These are phyloP conservation scores for Rhytidhysteron rufulum DNA, from an alignment of 2,329 filamentous ascomycete species.

Conservation along the genomic window DNA sequence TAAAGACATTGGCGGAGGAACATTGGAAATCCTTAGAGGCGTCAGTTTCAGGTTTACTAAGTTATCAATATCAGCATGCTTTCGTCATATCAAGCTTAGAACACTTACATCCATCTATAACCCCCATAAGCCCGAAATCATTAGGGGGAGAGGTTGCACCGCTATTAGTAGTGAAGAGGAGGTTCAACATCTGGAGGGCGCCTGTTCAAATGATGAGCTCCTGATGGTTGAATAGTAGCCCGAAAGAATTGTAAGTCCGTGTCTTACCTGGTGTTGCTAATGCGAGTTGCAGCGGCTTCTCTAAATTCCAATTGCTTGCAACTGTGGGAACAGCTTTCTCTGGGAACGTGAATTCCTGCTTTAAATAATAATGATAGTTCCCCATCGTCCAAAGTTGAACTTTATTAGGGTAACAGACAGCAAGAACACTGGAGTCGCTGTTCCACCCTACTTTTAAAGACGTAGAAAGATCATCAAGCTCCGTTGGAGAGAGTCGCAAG, in stretches of 20 bases:
- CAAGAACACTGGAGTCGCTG: conserved; percentile 83
- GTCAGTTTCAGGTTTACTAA: conserved; percentile 70
- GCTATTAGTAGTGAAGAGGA: conserved; percentile 62
- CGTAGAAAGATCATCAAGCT: conserved; percentile 52
- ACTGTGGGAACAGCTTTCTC: conserved; percentile 13
- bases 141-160: conserved; percentile 67
- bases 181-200: conserved; percentile 60
- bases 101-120: conserved; percentile 71
- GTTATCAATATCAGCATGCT: conserved; percentile 13
- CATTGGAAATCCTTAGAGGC: conserved; percentile 75
- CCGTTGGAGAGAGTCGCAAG: conserved; percentile 63
- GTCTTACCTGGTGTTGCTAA: conserved; percentile 39
- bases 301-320: conserved; percentile 69
- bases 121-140: conserved; percentile 75
- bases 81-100: not conserved
- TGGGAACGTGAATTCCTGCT: conserved; percentile 67
- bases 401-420: conserved; percentile 68
- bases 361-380: conserved; percentile 98
- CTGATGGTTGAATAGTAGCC: no score
- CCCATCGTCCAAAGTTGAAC: conserved; percentile 96
- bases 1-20: conserved; percentile 90
- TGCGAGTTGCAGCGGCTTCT: conserved; percentile 70
- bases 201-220: no score
- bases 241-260: no score
- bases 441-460: conserved; percentile 79